A percentile compares a stretch with the other conserved stretches of the same genome.
phyloP scores from a whole-genome alignment of 2,329 filamentous ascomycete species.

The Zalaria obscura region DNA sequence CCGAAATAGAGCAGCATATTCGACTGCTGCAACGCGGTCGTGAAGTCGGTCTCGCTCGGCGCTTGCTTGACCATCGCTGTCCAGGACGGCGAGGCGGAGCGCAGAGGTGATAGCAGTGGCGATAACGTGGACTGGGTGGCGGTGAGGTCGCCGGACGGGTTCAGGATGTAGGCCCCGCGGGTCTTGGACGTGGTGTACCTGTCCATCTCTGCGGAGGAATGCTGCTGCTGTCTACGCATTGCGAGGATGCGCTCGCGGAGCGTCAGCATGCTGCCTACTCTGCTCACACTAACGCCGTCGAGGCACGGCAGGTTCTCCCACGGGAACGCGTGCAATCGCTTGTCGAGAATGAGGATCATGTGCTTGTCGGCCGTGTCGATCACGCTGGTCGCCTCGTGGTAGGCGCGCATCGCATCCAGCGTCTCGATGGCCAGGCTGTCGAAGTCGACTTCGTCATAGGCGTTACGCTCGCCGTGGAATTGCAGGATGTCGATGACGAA shows the following conservation, averaged over 20 bases:
- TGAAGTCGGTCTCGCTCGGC: slow-evolving; percentile 69
- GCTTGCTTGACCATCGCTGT: slow-evolving; percentile 50
- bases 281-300: slow-evolving; percentile 62
- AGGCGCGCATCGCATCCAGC: slow-evolving; percentile 67
- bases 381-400: slow-evolving; percentile 42
- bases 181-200: slow-evolving; percentile 34
- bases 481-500: slow-evolving; percentile 94
- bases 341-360: slow-evolving; percentile 82
- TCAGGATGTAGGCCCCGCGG: slow-evolving; percentile 68
- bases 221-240: slow-evolving; percentile 22
- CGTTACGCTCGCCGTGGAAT: slow-evolving; percentile 90
- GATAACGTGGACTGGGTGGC: slow-evolving; percentile 68
- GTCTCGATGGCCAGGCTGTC: slow-evolving; percentile 82
- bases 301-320: slow-evolving; percentile 94
- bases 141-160: slow-evolving; percentile 71
- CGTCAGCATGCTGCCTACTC: slow-evolving; percentile 74
- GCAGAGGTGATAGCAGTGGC: slow-evolving; percentile 35
- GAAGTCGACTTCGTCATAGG: slow-evolving; percentile 96
- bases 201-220: slow-evolving; percentile 8
- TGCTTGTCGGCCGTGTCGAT: slow-evolving; percentile 37
- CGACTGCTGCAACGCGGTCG: slow-evolving; percentile 46
- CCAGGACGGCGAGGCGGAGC: slow-evolving; percentile 39
- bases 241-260: slow-evolving; percentile 60
- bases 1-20: slow-evolving; percentile 87
- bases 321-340: slow-evolving; percentile 76